A percentile compares a stretch with the other conserved stretches of the same genome.
These are phyloP conservation scores for Lodderomyces jiufengensis DNA, from an alignment of 1,139 yeast species.

Conservation along the genomic window DNA sequence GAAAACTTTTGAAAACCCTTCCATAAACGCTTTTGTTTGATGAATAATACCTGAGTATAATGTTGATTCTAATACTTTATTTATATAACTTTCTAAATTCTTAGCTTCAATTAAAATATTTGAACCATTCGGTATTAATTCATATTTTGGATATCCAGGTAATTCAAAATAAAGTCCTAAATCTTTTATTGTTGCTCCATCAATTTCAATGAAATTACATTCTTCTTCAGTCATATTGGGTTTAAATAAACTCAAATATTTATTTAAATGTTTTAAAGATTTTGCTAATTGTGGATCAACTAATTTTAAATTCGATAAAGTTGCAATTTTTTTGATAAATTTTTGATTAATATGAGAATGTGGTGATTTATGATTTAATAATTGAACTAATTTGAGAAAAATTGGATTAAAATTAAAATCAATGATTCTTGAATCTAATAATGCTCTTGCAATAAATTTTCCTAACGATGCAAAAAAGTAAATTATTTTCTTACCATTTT, in stretches of 20 bases:
- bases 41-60: slow-evolving; percentile 59
- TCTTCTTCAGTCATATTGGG: slow-evolving; percentile 14
- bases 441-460: slow-evolving; percentile 78
- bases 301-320: slow-evolving; percentile 40
- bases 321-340: slow-evolving; percentile 26
- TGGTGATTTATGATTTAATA: slow-evolving; percentile 19
- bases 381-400: slow-evolving; percentile 54
- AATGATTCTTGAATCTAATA: slow-evolving; percentile 80
- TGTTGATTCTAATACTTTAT: slow-evolving; percentile 56
- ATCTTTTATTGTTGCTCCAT: slow-evolving; percentile 45
- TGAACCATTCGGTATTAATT: slow-evolving; percentile 55
- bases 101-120: slow-evolving; percentile 44
- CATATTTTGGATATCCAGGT: slow-evolving; percentile 72
- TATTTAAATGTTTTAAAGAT: slow-evolving; percentile 53
- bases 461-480: slow-evolving; percentile 69
- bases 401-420: slow-evolving; percentile 75
- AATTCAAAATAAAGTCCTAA: slow-evolving; percentile 54
- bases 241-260: slow-evolving; percentile 34
- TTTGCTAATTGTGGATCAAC: slow-evolving; percentile 63
- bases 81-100: slow-evolving; percentile 60
- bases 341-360: slow-evolving; percentile 10
- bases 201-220: slow-evolving; percentile 28
- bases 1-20: slow-evolving; percentile 82
- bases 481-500: slow-evolving; percentile 43
- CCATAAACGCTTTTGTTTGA: slow-evolving; percentile 68